Conservation (phyloP, 495 filamentous ascomycete genomes). For the Penicillium cataractarum region DNA sequence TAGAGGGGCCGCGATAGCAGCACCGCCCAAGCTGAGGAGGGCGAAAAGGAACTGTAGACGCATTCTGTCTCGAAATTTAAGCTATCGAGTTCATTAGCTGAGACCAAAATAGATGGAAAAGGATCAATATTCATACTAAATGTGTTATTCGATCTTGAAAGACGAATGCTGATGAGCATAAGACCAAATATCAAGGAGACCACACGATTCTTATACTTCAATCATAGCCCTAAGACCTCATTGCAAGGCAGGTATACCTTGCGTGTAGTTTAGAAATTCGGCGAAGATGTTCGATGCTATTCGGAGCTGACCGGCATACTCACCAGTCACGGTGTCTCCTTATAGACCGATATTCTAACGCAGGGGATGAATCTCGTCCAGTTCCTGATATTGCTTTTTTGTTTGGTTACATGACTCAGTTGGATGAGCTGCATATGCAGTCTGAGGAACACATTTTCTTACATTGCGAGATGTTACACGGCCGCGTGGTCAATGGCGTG, state of each 20-base stretch:
- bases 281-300: constrained; percentile 7
- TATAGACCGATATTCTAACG: background rate
- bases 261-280: constrained; percentile 13
- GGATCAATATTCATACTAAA: background rate
- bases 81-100: background rate
- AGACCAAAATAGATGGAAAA: background rate
- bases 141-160: background rate
- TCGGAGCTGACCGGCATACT: background rate
- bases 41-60: constrained; percentile 19
- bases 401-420: background rate
- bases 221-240: background rate
- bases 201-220: background rate
- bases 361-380: background rate
- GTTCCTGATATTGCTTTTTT: background rate
- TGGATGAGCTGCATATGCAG: background rate
- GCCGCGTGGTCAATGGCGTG: constrained; percentile 8
- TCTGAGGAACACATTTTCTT: background rate
- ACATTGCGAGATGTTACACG: constrained; percentile 1
- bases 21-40: constrained; percentile 16
- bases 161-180: background rate
- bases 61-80: constrained; percentile 4
- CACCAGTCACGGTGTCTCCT: constrained; percentile 4
- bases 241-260: background rate
- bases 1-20: constrained; percentile 22
- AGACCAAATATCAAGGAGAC: background rate